Evolutionary conservation across 2,329 filamentous ascomycete genomes (phyloP), one percentile per base, ranked within the genome.

Genomic region (Apiospora saccharicola): DNA sequence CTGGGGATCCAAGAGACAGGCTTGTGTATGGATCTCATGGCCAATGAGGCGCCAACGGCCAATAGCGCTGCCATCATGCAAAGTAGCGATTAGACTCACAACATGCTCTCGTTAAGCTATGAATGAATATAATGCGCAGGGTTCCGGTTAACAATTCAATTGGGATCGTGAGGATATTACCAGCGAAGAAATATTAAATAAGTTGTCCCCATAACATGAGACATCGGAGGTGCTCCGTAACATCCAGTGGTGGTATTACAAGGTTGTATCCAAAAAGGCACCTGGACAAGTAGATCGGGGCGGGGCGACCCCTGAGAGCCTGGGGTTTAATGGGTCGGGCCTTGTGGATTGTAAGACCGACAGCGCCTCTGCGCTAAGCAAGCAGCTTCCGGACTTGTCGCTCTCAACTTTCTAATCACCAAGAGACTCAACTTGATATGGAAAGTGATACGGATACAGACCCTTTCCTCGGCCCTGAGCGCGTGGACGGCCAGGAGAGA

Each of bases 1-100:
- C 16, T 70, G n/a, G 68, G 68, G 5, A 69, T 67, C 12, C 53
- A 53, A n/a, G 51, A 67, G 43, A 72, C 71, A 19, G 71, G 71
- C 26, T 26, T 72, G 71, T 30, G 43, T 3, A 72, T 72, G 68
- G 71, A 72, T 14, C 4, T 12, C 19, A 64, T 64, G 19, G 57
- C 57, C 19, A 64, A 64, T 14, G 57, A 64, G 57, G 12, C 34
- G 34, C 34, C 57, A 13, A 41, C 57, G 34, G 57, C 10, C 1
- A 64, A 41, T 13, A 22, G 57, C 12, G 22, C 57, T 41, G 57
- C 57, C 3, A 64, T 64, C 8, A 41, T 64, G 34, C 57, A 64
- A 22, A 10, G 30, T 22, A 64, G 8, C 34, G 57, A 64, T 22
- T 64, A 64, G 34, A 19, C 34, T 64, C n/a, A 22, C 12, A 12